Conservation (phyloP, 257 asterid species). For the Capsicum pubescens region DNA sequence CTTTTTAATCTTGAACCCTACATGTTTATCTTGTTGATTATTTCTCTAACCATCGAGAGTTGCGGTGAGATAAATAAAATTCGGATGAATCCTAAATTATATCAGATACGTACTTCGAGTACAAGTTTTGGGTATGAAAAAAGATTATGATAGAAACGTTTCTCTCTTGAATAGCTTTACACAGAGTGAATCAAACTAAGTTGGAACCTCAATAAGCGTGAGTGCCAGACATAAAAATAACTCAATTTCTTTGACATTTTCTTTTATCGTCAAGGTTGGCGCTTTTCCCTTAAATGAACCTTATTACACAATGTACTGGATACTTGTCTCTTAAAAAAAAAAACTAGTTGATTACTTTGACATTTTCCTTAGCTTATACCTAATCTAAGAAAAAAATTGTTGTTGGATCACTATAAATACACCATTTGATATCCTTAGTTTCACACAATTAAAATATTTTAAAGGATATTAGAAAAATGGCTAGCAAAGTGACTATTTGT, state of each 20-base stretch:
- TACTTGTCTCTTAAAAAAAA: too few relatives aligned
- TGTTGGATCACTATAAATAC: background rate
- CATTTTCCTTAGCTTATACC: background rate
- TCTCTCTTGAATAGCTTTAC: background rate
- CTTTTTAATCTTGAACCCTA: too few relatives aligned
- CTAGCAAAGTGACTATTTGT: background rate
- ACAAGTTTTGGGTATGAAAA: rapidly evolving
- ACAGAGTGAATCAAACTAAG: rapidly evolving
- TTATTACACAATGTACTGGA: too few relatives aligned
- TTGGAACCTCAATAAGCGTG: rapidly evolving
- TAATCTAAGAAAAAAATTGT: background rate
- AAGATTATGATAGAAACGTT: rapidly evolving
- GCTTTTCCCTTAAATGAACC: too few relatives aligned
- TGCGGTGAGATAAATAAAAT: too few relatives aligned
- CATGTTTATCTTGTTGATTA: background rate
- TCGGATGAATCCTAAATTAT: too few relatives aligned
- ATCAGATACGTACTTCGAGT: too few relatives aligned
- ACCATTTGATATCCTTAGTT: background rate
- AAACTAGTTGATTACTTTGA: background rate
- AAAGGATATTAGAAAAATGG: constrained; percentile 28
- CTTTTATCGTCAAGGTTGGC: too few relatives aligned
- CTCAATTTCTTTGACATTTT: too few relatives aligned
- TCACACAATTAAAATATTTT: constrained; percentile 1
- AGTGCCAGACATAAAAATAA: background rate
- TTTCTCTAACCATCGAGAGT: background rate